Evolutionary conservation across 176 grass and related monocot species (phyloP).

Genomic region (Zizania latifolia): DNA sequence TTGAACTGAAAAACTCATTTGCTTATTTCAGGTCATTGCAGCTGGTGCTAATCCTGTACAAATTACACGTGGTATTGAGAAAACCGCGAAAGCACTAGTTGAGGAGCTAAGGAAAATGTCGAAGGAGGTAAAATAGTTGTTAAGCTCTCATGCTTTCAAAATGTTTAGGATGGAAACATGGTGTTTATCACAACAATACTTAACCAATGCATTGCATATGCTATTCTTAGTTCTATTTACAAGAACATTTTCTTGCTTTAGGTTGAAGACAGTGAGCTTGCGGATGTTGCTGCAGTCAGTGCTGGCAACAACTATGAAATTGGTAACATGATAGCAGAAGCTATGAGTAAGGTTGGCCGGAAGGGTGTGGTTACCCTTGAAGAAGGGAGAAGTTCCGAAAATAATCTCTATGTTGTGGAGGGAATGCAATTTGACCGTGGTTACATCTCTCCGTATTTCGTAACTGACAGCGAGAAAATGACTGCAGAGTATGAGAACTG

Average conservation of each 20-base stretch:
- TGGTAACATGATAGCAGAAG: conserved; percentile 95
- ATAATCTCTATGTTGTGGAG: conserved; percentile 87
- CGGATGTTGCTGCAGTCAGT: conserved; percentile 93
- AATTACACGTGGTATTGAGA: conserved; percentile 93
- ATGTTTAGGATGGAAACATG: neutral
- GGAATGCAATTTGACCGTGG: conserved; percentile 99
- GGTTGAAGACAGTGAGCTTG: conserved; percentile 95
- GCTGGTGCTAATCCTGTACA: conserved; percentile 96
- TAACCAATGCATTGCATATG: neutral
- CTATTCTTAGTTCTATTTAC: neutral
- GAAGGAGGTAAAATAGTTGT: conserved; percentile 57
- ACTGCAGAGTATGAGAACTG: conserved; percentile 88
- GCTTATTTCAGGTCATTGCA: conserved; percentile 66
- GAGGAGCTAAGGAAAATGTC: conserved; percentile 68
- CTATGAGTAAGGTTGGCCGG: conserved; percentile 93
- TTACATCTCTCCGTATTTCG: conserved; percentile 95
- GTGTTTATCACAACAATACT: neutral
- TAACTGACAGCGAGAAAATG: conserved; percentile 98
- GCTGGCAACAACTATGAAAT: conserved; percentile 95
- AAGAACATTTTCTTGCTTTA: conserved; percentile 16
- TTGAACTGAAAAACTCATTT: neutral
- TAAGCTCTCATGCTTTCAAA: neutral
- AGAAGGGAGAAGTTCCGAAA: conserved; percentile 89
- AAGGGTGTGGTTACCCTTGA: conserved; percentile 97
- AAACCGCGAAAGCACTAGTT: conserved; percentile 83